Conservation (phyloP, 164 flowering plant genomes). For the grape (Vitis vinifera) region ASM3070453v1 NC_081821.1:10983001-10983500, state of each 20-base stretch:
- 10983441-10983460: conserved; percentile 69
- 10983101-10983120: conserved; percentile 2
- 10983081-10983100: conserved; percentile 11
- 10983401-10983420: conserved; percentile 54
- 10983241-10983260: conserved; percentile 33
- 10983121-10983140: neutral
- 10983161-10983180: conserved; percentile 20
- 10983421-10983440: conserved; percentile 62
- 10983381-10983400: conserved; percentile 18
- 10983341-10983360: conserved; percentile 26
- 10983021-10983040: neutral
- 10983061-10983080: neutral
- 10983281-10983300: conserved; percentile 45
- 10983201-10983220: neutral
- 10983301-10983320: conserved; percentile 19
- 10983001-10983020: no score
- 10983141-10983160: neutral
- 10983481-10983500: conserved; percentile 68
- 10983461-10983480: conserved; percentile 64
- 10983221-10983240: conserved; percentile 30
- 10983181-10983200: neutral
- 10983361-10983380: neutral
- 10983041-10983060: conserved; percentile 6
- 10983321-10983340: conserved; percentile 25
- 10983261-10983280: conserved; percentile 24